Conservation (phyloP, 192 early-diverging fungal genomes). For the Coemansia sp. region DNA sequence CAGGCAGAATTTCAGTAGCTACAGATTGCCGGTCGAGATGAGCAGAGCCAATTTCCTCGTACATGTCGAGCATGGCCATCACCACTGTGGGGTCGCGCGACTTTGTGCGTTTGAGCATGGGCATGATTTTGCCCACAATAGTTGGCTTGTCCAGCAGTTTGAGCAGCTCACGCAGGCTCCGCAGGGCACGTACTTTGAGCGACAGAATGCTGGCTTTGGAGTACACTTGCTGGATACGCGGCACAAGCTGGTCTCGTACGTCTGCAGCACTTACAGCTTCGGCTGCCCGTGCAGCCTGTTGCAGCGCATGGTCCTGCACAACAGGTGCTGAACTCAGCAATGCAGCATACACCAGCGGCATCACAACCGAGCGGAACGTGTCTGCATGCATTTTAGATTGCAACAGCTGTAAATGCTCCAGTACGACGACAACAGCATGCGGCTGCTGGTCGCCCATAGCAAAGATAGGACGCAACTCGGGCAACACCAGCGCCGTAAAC, state of each 20-base stretch:
- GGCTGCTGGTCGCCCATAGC: conserved; percentile 57
- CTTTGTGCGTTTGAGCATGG: conserved; percentile 71
- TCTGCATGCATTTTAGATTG: conserved; percentile 61
- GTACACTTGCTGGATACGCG: conserved; percentile 72
- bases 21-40: conserved; percentile 71
- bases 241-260: conserved; percentile 65
- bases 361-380: conserved; percentile 60
- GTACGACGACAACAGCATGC: conserved; percentile 65
- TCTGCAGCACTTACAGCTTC: conserved; percentile 63
- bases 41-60: conserved; percentile 70
- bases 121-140: conserved; percentile 74
- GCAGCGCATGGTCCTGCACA: conserved; percentile 69
- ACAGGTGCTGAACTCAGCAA: conserved; percentile 56
- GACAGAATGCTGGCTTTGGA: conserved; percentile 64
- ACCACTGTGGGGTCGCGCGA: conserved; percentile 75
- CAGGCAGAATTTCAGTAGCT: conserved; percentile 74
- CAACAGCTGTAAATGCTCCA: conserved; percentile 67
- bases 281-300: conserved; percentile 58
- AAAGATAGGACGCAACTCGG: conserved; percentile 64
- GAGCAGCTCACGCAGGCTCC: conserved; percentile 69
- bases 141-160: conserved; percentile 66
- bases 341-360: conserved; percentile 72
- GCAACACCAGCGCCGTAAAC: conserved; percentile 63
- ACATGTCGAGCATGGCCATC: conserved; percentile 75
- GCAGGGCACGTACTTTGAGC: conserved; percentile 69